Base-by-base conservation (phyloP, 108 stramenopile genomes). In the Asterionellopsis glacialis region DNA sequence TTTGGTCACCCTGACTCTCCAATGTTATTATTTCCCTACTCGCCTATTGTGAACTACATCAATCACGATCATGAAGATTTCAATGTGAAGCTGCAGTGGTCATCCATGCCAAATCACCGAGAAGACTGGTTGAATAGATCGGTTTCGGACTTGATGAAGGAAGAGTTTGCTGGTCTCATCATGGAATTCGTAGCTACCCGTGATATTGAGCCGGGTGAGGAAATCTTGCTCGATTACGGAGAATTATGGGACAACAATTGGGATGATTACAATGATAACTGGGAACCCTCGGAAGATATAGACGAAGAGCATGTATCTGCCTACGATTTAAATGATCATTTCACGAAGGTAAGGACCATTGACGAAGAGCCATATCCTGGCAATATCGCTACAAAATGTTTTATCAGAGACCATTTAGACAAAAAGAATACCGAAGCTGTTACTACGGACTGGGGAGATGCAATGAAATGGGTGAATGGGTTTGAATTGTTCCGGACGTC, bases 41-140 rank as follows among this genome's bases (percentile, higher is more conserved):
- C 82, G 12, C 82, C 88, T 4, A 28, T 81, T 18, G 78, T 81
- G 43, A 75, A 83, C 41, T 73, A 83, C 27, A 71, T 89, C 69
- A 89, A 89, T 69, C 88, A 89, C 61, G 43, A n/a, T 38, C 21
- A 25, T 3, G 24, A 58, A 65, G 48, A 55, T 11, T 45, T 65
- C 11, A 61, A 63, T 61, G 67, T 40, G 57, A 66, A 22, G 14
- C 42, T 50, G 48, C 65, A 38, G 47, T 67, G 72, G 61, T 73
- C 38, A n/a, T 26, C 13, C 26, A 59, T 24, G 45, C 64, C 3
- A 50, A 59, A 51, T 43, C 61, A 51, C 23, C 18, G 26, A 12
- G 16, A 63, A 1, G 61, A 63, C 14, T 63, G 42, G 43, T 18
- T 52, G 5, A 18, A 63, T n/a, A 21, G 28, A 9, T n/a, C 33